Evolutionary conservation across 2,329 filamentous ascomycete genomes (phyloP).

Genomic region (Colletotrichum cordylinicola): DNA sequence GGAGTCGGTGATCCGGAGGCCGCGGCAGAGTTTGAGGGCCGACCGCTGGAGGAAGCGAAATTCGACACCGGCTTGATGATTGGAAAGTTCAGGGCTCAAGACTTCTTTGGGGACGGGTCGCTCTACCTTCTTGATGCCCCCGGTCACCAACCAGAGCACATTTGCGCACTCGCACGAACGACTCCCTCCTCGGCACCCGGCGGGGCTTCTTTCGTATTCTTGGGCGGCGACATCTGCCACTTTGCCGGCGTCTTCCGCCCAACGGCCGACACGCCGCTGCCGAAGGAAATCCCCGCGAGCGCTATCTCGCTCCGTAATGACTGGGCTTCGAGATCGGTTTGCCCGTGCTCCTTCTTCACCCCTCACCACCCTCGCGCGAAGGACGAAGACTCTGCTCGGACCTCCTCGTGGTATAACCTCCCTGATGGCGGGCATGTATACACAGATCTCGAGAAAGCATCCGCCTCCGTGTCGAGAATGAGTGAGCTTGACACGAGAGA

Average conservation of each 20-base stretch:
- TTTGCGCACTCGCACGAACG: slow-evolving; percentile 25
- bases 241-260: slow-evolving; percentile 19
- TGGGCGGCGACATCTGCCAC: slow-evolving; percentile 27
- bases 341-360: slow-evolving; percentile 14
- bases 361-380: background rate
- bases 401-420: slow-evolving; percentile 2
- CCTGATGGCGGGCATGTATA: slow-evolving; percentile 6
- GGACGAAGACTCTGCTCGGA: background rate
- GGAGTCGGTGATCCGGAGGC: background rate
- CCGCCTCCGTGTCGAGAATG: slow-evolving; percentile 12
- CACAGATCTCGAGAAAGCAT: background rate
- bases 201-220: slow-evolving; percentile 24
- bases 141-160: slow-evolving; percentile 26
- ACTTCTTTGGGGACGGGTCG: slow-evolving; percentile 46
- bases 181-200: slow-evolving; percentile 15
- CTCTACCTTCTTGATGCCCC: slow-evolving; percentile 44
- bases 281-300: background rate
- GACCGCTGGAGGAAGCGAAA: slow-evolving; percentile 19
- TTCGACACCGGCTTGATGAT: slow-evolving; percentile 25
- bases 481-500: slow-evolving; percentile 13
- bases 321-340: background rate
- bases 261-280: background rate
- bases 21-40: slow-evolving; percentile 20
- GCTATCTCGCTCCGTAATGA: background rate
- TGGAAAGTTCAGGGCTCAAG: slow-evolving; percentile 43